Evolutionary conservation across 805 yeast species (phyloP).

Genomic region (Candida maris): DNA sequence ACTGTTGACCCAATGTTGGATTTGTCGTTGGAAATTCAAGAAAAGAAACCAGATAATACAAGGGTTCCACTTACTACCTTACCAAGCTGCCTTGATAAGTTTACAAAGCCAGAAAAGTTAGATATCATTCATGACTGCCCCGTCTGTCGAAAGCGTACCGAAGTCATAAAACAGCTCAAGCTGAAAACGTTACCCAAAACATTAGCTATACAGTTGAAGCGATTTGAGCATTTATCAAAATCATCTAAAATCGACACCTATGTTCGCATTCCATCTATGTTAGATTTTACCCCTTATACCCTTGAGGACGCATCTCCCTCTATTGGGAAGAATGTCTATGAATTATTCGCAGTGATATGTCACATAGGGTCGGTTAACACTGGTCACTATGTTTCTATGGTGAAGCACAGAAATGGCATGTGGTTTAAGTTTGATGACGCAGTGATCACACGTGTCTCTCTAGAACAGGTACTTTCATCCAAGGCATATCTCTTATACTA

Average conservation of each 20-base stretch:
- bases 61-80: constrained; percentile 33
- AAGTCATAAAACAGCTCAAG: constrained; percentile 69
- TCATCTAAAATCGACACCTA: constrained; percentile 73
- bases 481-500: constrained; percentile 81
- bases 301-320: constrained; percentile 9
- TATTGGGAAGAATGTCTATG: constrained; percentile 46
- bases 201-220: constrained; percentile 77
- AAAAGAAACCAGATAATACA: constrained; percentile 26
- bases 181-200: constrained; percentile 72
- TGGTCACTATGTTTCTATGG: constrained; percentile 86
- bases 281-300: constrained; percentile 66
- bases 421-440: constrained; percentile 96
- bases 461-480: constrained; percentile 60
- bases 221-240: constrained; percentile 61
- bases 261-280: constrained; percentile 65
- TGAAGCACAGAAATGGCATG: constrained; percentile 65
- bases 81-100: constrained; percentile 66
- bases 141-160: constrained; percentile 56
- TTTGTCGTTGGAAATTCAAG: constrained; percentile 69
- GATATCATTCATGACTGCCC: constrained; percentile 73
- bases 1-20: constrained; percentile 90
- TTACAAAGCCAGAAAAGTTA: constrained; percentile 72
- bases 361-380: constrained; percentile 94
- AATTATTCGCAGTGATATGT: constrained; percentile 80
- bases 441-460: constrained; percentile 61